Evolutionary conservation across 306 rosid species (phyloP), one percentile per base, ranked within the genome.

Genomic region (Aeschynomene evenia): DNA sequence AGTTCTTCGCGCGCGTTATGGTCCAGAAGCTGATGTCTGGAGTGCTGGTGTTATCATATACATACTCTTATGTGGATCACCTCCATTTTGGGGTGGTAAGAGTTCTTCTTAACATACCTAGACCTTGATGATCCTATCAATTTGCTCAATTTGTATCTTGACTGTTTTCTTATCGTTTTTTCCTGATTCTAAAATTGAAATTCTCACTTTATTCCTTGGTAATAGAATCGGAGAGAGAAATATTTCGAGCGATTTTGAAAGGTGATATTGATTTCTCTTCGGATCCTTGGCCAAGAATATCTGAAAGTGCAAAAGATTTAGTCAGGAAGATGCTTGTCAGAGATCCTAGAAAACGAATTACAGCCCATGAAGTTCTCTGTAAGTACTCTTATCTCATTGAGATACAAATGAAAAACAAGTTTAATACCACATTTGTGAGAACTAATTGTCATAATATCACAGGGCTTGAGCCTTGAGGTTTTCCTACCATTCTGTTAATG

Each of bases 71-170:
- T 43, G 90, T 39, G 97, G 97, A 61, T 75, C 78, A 1, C 89
- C 92, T 81, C 97, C 97, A 26, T 88, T 91, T 80, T 91, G 92
- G 92, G 96, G 80, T 46, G 96, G 97, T 91, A 81, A 77, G 81
- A 36, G 33, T 55, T 53, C 67, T 26, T 70, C 67, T 26, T 70
- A 18, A 64, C 9, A 56, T 66, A 16, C 15, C 20, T 21, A 6
- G 8, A 4, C 33, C 20, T 62, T 54, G 49, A 79, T 67, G 39
- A 23, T 56, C 46, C 28, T 8, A 7, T 18, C 33, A 20, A 20
- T 49, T 22, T 81, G 28, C 34, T 16, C 10, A 14, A 58, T 64
- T 39, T 59, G 37, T 42, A 14, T 66, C 5, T 28, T 28, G 31
- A 28, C 31, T 28, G 5, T 28, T 45, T 34, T 15, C 64, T 53